These are phyloP conservation scores for Purpureocillium takamizusanense DNA, from an alignment of 2,329 filamentous ascomycete species.

Conservation along the genomic window DNA sequence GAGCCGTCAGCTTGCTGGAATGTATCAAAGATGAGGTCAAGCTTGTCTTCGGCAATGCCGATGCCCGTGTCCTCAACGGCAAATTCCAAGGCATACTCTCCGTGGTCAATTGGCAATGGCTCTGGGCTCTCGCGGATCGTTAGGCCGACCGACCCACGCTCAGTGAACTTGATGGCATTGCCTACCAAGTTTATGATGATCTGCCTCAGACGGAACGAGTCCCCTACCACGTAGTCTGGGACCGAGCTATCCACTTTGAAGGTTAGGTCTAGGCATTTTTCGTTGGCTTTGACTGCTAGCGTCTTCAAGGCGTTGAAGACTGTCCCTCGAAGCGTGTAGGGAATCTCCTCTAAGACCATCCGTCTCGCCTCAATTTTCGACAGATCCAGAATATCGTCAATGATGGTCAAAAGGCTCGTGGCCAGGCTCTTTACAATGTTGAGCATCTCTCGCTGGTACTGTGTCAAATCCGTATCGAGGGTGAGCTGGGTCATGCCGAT, in stretches of 20 bases:
- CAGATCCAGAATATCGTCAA: conserved; percentile 70
- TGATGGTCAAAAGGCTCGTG: conserved; percentile 92
- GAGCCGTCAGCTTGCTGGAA: conserved; percentile 98
- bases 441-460: conserved; percentile 94
- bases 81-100: conserved; percentile 91
- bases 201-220: conserved; percentile 90
- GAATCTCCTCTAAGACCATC: conserved; percentile 97
- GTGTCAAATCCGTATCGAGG: conserved; percentile 84
- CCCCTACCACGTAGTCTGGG: conserved; percentile 89
- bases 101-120: conserved; percentile 51
- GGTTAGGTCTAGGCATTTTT: conserved; percentile 84
- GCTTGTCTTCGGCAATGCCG: conserved; percentile 88
- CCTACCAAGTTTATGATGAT: conserved; percentile 95
- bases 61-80: conserved; percentile 93
- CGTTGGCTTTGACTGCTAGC: conserved; percentile 90
- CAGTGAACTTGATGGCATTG: conserved; percentile 97
- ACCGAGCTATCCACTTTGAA: conserved; percentile 90
- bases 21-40: conserved; percentile 95
- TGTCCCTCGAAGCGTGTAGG: conserved; percentile 84
- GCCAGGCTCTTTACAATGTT: conserved; percentile 96
- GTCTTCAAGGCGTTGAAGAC: conserved; percentile 98
- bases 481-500: conserved; percentile 97
- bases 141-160: conserved; percentile 89
- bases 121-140: conserved; percentile 64
- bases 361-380: conserved; percentile 86